Percentiles rank a stretch among this genome's conserved stretches.
Evolutionary conservation across 441 rosid genomes (phyloP).

Genomic region (Adansonia rubrostipa): DNA sequence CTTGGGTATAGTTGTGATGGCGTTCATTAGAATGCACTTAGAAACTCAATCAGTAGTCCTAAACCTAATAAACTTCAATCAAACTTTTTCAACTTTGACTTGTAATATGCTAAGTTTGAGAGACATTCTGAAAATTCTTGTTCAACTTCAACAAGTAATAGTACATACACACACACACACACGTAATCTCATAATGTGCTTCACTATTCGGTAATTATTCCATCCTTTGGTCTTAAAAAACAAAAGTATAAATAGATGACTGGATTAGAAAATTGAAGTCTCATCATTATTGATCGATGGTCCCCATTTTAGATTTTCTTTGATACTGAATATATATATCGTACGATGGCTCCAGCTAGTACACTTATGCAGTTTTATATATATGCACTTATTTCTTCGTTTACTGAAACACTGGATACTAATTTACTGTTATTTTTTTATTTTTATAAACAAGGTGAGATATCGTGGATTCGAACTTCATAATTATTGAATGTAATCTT

Average conservation of each 20-base stretch:
- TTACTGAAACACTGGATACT: not conserved
- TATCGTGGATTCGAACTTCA: no score
- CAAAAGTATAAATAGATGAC: not conserved
- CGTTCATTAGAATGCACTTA: not conserved
- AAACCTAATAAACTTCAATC: not conserved
- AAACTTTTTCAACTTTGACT: not conserved
- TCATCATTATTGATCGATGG: conserved; percentile 13
- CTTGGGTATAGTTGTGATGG: not conserved
- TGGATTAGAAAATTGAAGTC: not conserved
- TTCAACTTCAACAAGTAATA: no score
- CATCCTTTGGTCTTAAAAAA: not conserved
- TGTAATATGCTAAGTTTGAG: not conserved
- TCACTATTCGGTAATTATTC: not conserved
- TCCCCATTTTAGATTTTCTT: conserved; percentile 2
- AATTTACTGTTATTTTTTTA: no score
- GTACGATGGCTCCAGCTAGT: conserved; percentile 1
- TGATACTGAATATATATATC: not conserved
- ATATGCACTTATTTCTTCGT: not conserved
- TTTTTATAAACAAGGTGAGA: no score
- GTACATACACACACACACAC: no score
- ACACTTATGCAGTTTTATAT: not conserved
- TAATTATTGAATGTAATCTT: no score
- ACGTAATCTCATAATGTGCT: not conserved
- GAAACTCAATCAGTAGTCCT: not conserved
- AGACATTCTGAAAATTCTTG: not conserved